Conservation (phyloP, 1,284 basidiomycete species). For the Malassezia brasiliensis region DNA sequence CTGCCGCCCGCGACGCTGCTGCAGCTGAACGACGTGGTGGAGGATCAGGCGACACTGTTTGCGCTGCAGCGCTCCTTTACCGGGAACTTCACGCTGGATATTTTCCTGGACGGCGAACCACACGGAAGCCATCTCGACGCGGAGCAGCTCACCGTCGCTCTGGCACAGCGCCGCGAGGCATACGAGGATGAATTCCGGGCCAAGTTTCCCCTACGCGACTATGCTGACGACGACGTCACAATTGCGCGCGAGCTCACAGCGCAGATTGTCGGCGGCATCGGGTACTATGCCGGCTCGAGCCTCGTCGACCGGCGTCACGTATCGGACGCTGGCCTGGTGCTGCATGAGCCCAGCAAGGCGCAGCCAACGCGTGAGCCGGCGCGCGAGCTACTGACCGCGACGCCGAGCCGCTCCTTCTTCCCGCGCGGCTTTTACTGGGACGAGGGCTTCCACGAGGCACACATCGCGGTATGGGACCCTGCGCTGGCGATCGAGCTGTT, state of each 20-base stretch:
- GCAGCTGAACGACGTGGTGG: constrained; percentile 64
- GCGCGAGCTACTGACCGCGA: constrained; percentile 69
- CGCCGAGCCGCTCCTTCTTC: constrained; percentile 88
- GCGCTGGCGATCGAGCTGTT: constrained; percentile 81
- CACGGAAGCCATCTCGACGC: constrained; percentile 57
- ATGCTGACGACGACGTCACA: constrained; percentile 53
- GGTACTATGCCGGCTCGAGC: constrained; percentile 85
- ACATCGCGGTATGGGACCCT: constrained; percentile 84
- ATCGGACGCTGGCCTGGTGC: constrained; percentile 65
- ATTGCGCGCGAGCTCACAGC: constrained; percentile 82
- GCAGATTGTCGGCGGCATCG: constrained; percentile 79
- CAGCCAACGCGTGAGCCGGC: constrained; percentile 49
- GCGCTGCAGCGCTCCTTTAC: constrained; percentile 74
- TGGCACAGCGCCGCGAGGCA: constrained; percentile 58
- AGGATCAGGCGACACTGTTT: constrained; percentile 65
- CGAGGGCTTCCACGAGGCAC: constrained; percentile 84
- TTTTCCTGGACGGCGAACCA: constrained; percentile 61
- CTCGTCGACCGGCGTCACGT: constrained; percentile 73
- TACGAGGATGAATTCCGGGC: constrained; percentile 62
- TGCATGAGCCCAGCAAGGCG: constrained; percentile 24
- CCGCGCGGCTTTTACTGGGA: constrained; percentile 97
- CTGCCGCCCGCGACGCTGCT: constrained; percentile 65
- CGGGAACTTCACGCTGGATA: constrained; percentile 73
- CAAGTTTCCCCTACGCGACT: constrained; percentile 58
- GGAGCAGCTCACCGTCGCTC: constrained; percentile 56